Conservation (phyloP, 2,329 filamentous ascomycete genomes). For the Neofusicoccum parvum region DNA sequence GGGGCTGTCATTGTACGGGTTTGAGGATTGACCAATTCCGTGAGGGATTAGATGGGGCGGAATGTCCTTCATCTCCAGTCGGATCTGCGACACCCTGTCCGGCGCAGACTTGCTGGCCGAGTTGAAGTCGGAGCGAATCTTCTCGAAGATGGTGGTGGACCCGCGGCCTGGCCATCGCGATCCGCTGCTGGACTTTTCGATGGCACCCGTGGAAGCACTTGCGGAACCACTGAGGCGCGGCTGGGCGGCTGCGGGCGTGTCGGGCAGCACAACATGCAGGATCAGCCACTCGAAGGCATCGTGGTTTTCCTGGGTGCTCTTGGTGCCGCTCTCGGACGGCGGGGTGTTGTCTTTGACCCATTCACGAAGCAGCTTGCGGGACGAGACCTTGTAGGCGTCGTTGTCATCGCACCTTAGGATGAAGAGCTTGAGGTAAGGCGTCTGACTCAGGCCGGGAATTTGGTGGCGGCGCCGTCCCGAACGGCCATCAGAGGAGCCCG, state of each 20-base stretch:
- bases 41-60: slow-evolving; percentile 50
- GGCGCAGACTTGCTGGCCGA: slow-evolving; percentile 69
- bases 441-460: slow-evolving; percentile 89
- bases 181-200: slow-evolving; percentile 66
- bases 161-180: slow-evolving; percentile 78
- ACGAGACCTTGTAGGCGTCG: slow-evolving; percentile 83
- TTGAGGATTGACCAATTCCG: slow-evolving; percentile 32
- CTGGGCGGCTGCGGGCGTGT: slow-evolving; percentile 78
- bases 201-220: slow-evolving; percentile 52
- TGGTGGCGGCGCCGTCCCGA: slow-evolving; percentile 76
- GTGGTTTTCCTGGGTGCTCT: slow-evolving; percentile 81
- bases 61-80: slow-evolving; percentile 60
- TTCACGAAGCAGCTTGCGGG: slow-evolving; percentile 78
- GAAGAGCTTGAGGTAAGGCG: slow-evolving; percentile 89
- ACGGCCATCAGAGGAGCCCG: slow-evolving; percentile 28
- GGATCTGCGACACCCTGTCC: slow-evolving; percentile 83
- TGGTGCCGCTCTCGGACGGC: slow-evolving; percentile 55
- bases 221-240: slow-evolving; percentile 62
- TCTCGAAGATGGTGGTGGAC: slow-evolving; percentile 83
- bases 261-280: slow-evolving; percentile 86
- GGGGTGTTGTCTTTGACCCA: slow-evolving; percentile 83
- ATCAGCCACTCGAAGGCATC: slow-evolving; percentile 97
- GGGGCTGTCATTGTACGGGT: slow-evolving; percentile 67
- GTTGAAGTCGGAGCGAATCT: slow-evolving; percentile 88
- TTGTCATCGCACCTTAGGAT: slow-evolving; percentile 93